phyloP scores from a whole-genome alignment of 1,284 basidiomycete genomes.

The Cutaneotrichosporon sp. region DNA sequence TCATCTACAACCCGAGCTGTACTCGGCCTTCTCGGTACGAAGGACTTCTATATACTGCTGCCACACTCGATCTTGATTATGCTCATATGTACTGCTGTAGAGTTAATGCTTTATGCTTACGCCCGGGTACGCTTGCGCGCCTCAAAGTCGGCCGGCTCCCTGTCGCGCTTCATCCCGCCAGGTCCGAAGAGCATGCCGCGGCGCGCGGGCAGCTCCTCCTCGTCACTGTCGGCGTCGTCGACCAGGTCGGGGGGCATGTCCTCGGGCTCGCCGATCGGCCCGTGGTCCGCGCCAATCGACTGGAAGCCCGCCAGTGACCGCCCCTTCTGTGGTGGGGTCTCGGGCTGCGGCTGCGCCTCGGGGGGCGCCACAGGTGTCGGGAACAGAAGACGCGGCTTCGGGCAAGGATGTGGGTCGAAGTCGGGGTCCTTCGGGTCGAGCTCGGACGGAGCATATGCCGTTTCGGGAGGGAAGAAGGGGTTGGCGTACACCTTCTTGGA shows the following conservation, averaged over 20 bases:
- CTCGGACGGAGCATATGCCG: constrained; percentile 31
- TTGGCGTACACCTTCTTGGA: constrained; percentile 49
- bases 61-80: background rate
- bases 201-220: constrained; percentile 14
- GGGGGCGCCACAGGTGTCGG: constrained; percentile 18
- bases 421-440: constrained; percentile 39
- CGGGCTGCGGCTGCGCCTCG: background rate
- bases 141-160: constrained; percentile 8
- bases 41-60: background rate
- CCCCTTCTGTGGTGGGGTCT: constrained; percentile 6
- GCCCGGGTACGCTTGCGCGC: constrained; percentile 6
- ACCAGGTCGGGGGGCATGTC: constrained; percentile 11
- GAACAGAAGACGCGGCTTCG: constrained; percentile 45
- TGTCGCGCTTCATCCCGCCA: background rate
- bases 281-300: constrained; percentile 6
- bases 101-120: too few species aligned
- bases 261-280: constrained; percentile 10
- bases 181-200: constrained; percentile 21
- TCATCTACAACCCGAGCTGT: background rate
- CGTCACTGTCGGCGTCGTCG: background rate
- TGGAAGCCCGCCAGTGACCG: background rate
- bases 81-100: background rate
- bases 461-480: constrained; percentile 35
- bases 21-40: background rate
- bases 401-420: constrained; percentile 45